Conservation (phyloP, 148 eudicot genomes). For the Silene uniflora region DNA sequence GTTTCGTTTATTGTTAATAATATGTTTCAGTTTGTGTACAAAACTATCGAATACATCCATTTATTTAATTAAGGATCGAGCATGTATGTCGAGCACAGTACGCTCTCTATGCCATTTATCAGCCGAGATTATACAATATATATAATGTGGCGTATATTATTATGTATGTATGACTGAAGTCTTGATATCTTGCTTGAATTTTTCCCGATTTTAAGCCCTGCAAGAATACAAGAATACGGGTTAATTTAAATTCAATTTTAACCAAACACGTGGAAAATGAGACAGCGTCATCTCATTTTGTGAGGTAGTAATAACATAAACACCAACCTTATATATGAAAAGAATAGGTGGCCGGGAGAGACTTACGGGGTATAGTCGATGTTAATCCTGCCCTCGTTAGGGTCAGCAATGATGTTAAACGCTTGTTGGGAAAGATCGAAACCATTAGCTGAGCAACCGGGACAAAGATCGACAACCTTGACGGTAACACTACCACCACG, state of each 20-base stretch:
- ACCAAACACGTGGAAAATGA: no score
- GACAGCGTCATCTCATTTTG: no score
- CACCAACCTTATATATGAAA: no score
- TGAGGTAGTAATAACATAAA: no score
- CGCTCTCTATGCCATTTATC: background rate
- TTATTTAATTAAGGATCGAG: background rate
- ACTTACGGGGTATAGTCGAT: conserved; percentile 34
- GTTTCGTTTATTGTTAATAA: background rate
- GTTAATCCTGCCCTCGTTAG: conserved; percentile 30
- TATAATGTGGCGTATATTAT: background rate
- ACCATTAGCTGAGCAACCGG: conserved; percentile 29
- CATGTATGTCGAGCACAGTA: background rate
- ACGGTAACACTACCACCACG: conserved; percentile 31
- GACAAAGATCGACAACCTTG: conserved; percentile 42
- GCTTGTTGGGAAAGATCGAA: conserved; percentile 51
- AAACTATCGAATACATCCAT: background rate
- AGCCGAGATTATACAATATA: background rate
- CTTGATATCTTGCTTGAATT: background rate
- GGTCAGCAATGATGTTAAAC: conserved; percentile 40
- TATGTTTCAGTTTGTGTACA: background rate
- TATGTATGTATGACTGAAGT: background rate
- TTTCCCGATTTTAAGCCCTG: background rate
- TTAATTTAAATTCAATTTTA: background rate
- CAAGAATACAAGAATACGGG: background rate
- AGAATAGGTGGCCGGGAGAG: background rate